Conservation (phyloP, 2,329 filamentous ascomycete species). For the Xylaria sp. region DNA sequence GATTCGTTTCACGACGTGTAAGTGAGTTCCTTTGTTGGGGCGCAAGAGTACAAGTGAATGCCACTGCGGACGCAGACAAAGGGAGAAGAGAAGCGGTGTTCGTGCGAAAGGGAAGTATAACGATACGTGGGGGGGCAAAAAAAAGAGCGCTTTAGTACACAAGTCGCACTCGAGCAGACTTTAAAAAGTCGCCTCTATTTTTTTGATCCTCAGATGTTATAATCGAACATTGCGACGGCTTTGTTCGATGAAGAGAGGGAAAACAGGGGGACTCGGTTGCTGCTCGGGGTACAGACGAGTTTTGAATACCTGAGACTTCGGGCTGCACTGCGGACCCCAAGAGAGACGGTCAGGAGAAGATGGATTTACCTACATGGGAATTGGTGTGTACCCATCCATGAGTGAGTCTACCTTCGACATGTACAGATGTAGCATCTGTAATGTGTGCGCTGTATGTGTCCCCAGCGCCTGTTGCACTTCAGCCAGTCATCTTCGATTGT, state of each 20-base stretch:
- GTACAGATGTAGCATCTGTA: conserved; percentile 17
- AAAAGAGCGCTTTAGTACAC: conserved; percentile 33
- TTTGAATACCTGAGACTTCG: conserved; percentile 48
- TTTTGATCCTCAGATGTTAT: conserved; percentile 59
- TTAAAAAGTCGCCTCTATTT: conserved; percentile 58
- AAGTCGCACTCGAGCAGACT: conserved; percentile 61
- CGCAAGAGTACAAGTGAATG: conserved; percentile 64
- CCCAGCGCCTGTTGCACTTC: conserved; percentile 29
- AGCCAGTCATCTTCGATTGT: conserved; percentile 30
- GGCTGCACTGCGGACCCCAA: conserved; percentile 37
- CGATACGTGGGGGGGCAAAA: conserved; percentile 31
- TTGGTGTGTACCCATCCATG: conserved; percentile 33
- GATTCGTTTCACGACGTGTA: conserved; percentile 37
- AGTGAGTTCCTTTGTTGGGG: conserved; percentile 41
- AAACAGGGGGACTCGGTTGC: conserved; percentile 48
- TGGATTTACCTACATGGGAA: conserved; percentile 26
- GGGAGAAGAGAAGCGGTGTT: conserved; percentile 27
- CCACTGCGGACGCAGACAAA: conserved; percentile 54
- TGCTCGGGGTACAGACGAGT: conserved; percentile 50
- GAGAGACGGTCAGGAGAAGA: conserved; percentile 39
- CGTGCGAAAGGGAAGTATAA: conserved; percentile 37
- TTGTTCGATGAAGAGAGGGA: conserved; percentile 59
- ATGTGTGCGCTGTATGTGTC: conserved; percentile 37
- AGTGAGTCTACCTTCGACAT: conserved; percentile 23
- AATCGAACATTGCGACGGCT: conserved; percentile 65